Evolutionary conservation across 2,329 filamentous ascomycete genomes (phyloP), one percentile per base, ranked within the genome.

Genomic region (Herpotrichia juniperi): DNA sequence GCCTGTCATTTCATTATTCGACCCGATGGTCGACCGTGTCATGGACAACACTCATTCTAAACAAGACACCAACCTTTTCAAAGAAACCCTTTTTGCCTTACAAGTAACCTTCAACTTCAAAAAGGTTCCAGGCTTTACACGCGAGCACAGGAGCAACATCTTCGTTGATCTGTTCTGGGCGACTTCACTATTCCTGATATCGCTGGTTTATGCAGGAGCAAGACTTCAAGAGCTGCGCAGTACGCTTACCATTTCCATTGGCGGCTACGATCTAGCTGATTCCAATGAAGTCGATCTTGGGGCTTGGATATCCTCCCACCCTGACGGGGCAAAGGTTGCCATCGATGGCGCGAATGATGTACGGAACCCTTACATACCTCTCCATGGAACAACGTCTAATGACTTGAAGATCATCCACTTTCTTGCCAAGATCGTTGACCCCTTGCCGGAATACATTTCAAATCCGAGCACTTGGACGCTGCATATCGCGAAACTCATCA

Each of bases 391-490:
- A 16, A 3, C 16, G 6, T 37, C n/a, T 22, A n/a, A n/a, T n/a
- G n/a, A n/a, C n/a, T 17, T 19, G 2, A 14, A 51, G 49, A 35
- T 21, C 16, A 42, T 51, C 26, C 34, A 51, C 37, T 51, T 39
- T 22, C 37, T 51, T 9, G 44, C 34, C 9, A 2, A 3, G 6
- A 14, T 51, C 28, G 35, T 51, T 19, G 49, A 47, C 19, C 35
- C 24, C 4, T 37, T 51, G 9, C 49, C 49, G 4, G 8, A 26
- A 12, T 51, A 37, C 28, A 47, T 51, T 2, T 42, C 43, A 3
- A 3, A 37, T 5, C 49, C 49, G 3, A 42, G 34, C 4, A 28
- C 17, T 6, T 4, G 24, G 7, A 35, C 37, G 2, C n/a, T 25
- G 17, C 21, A 40, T 26, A 6, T 51, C n/a, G 35, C 43, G 11